Evolutionary conservation across 805 yeast species (phyloP), one percentile per base, ranked within the genome.

Genomic region (Candida sithepensis): DNA sequence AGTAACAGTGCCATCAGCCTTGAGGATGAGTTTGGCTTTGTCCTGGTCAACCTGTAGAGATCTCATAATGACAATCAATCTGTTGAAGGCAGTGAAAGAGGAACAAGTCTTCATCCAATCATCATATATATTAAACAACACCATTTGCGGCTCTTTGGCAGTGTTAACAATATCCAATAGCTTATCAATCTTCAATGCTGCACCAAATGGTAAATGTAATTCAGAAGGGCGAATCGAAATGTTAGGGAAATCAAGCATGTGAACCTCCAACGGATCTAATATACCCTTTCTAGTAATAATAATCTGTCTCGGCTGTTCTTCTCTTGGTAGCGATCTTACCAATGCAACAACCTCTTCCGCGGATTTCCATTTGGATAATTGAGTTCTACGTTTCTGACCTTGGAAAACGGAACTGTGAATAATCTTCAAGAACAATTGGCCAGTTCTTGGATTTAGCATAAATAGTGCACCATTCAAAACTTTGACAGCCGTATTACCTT

Each of bases 281-380:
- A 94, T 85, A 13, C 96, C 95, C 58, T 87, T 88, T 58, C 98
- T 74, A 0, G 97, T 87, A 9, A 88, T 91, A 61, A 94, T 86
- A 50, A 94, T 70, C 66, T 91, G 96, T 59, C 86, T 86, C 2
- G 99, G 99, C 59, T 90, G 97, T 66, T 94, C 97, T 59, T 92
- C 97, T 46, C 81, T 75, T 0, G 97, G 97, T 45, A 94, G 69
- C 0, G 97, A 88, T 39, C 97, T 75, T 18, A 94, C 78, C 53
- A 94, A 71, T 0, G 96, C 96, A 14, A 97, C 92, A 20, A 89
- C 96, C 66, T 92, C 98, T 67, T 94, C 99, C 0, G 99, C 98
- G 1, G 98, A 84, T 64, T 92, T 94, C 99, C 99, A 94, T 63
- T 94, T 94, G 1, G 98, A 91, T 54, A 94, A 70, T 61, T 94